phyloP scores from a whole-genome alignment of 2,329 filamentous ascomycete species.

The Fusarium proliferatum region DNA sequence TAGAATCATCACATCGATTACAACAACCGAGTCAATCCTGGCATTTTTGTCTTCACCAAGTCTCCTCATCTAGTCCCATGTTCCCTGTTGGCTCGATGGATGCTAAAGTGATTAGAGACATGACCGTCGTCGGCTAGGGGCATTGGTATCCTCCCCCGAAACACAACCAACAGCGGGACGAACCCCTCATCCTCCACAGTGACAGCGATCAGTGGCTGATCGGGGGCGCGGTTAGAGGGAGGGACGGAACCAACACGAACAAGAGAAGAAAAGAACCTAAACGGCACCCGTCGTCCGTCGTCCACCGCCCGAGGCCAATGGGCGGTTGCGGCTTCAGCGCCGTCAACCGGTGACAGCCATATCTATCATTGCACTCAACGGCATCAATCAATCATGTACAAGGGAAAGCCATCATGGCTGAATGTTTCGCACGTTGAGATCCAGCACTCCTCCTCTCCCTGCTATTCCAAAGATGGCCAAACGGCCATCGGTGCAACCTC shows the following conservation, averaged over 20 bases:
- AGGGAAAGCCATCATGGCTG: not conserved
- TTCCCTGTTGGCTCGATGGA: constrained; percentile 40
- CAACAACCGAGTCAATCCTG: not conserved
- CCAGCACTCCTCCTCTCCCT: not conserved
- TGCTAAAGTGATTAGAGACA: constrained; percentile 38
- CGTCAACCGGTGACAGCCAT: constrained; percentile 18
- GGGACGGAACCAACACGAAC: constrained; percentile 26
- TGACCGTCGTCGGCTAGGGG: constrained; percentile 40
- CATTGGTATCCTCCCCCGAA: constrained; percentile 40
- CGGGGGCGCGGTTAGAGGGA: constrained; percentile 30
- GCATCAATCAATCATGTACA: not conserved
- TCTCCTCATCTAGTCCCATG: constrained; percentile 25
- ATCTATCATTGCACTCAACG: constrained; percentile 1
- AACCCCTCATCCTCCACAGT: constrained; percentile 32
- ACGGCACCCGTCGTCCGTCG: constrained; percentile 8
- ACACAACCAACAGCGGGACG: constrained; percentile 39
- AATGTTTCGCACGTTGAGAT: constrained; percentile 3
- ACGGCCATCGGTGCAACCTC: constrained; percentile 15
- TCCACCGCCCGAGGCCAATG: constrained; percentile 1
- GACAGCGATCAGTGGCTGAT: constrained; percentile 31
- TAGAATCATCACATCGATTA: not conserved
- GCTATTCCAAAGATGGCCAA: constrained; percentile 2
- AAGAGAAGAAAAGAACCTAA: constrained; percentile 11
- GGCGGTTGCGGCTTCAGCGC: constrained; percentile 27
- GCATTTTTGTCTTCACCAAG: constrained; percentile 4